A percentile compares a stretch with the other conserved stretches of the same genome.
These are phyloP conservation scores for Cercospora sp. DNA, from an alignment of 2,329 filamentous ascomycete genomes.

Conservation along the genomic window DNA sequence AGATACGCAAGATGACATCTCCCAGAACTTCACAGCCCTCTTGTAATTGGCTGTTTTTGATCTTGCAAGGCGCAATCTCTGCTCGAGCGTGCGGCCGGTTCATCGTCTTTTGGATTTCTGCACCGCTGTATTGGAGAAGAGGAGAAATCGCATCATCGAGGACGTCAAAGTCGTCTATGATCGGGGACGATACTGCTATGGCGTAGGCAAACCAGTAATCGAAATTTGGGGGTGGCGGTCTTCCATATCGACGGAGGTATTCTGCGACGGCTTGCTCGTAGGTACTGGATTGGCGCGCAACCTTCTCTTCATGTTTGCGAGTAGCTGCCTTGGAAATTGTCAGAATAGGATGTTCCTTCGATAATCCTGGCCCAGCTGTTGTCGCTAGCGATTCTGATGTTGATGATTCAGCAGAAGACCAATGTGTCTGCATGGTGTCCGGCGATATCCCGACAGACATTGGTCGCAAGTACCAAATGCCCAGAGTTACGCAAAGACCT, in stretches of 20 bases:
- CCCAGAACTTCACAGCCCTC: not conserved
- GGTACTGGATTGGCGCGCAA: constrained; percentile 19
- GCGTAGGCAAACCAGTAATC: constrained; percentile 49
- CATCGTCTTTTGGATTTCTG: constrained; percentile 3
- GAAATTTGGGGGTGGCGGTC: constrained; percentile 51
- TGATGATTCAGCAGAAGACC: not conserved
- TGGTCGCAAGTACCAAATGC: not conserved
- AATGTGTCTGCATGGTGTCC: not conserved
- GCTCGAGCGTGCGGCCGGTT: not conserved
- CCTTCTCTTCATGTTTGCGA: constrained; percentile 8
- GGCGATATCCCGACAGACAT: not conserved
- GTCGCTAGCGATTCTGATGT: not conserved
- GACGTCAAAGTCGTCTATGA: constrained; percentile 50
- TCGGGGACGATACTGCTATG: constrained; percentile 39
- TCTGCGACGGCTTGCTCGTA: constrained; percentile 20
- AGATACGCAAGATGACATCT: not conserved
- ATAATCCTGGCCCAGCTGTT: not conserved
- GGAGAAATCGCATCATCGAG: constrained; percentile 15
- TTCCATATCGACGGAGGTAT: constrained; percentile 44
- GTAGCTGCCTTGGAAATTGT: constrained; percentile 2
- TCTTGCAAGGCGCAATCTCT: not conserved
- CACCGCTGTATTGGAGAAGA: constrained; percentile 12
- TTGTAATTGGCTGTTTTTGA: constrained; percentile 9
- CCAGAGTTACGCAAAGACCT: not conserved
- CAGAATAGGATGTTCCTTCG: constrained; percentile 6